Base-by-base conservation (phyloP, 169 alveolate genomes). In the Cryptosporidium canis region DNA sequence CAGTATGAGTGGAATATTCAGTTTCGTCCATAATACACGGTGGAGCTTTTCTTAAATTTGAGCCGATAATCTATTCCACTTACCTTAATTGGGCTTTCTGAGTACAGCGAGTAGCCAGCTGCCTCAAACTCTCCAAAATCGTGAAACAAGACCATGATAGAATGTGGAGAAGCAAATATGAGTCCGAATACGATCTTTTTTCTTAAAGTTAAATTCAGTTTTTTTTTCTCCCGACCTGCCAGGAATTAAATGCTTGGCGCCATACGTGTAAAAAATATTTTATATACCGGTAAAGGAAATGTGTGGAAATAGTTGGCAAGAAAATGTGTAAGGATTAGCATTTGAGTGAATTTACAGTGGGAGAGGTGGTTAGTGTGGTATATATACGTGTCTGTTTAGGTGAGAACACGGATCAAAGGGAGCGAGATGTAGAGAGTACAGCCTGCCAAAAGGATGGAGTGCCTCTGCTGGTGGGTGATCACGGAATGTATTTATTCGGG, bases 91-190 rank as follows among this genome's bases (percentile, higher is more conserved):
- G 87, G 87, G 39, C 45, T 77, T 6, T 37, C 21, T 0, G 44
- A 14, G 44, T 39, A 63, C 21, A 77, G 44, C 27, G 87, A 77
- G 16, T 55, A 41, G 1, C 87, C 72, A 11, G 87, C 87, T 24
- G 66, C 44, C 39, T 58, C 47, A 61, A 77, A 77, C 35, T 77
- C 87, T 16, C 53, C 18, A 29, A 77, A 77, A 4, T 61, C 64
- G 47, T 58, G 64, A 12, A 77, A 77, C 16, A 77, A 33, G 3
- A 77, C 87, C 87, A 77, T 77, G 5, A n/a, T 31, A 7, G n/a
- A n/a, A n/a, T n/a, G n/a, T n/a, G n/a, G n/a, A n/a, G n/a, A n/a
- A n/a, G n/a, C n/a, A n/a, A n/a, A n/a, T n/a, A n/a, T n/a, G n/a
- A n/a, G 24, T 51, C 63, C 35, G 8, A 18, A n/a, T n/a, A n/a